Evolutionary conservation across 208 protist genomes (phyloP), one percentile per base, ranked within the genome.

Genomic region (Herpetomonas muscarum): DNA sequence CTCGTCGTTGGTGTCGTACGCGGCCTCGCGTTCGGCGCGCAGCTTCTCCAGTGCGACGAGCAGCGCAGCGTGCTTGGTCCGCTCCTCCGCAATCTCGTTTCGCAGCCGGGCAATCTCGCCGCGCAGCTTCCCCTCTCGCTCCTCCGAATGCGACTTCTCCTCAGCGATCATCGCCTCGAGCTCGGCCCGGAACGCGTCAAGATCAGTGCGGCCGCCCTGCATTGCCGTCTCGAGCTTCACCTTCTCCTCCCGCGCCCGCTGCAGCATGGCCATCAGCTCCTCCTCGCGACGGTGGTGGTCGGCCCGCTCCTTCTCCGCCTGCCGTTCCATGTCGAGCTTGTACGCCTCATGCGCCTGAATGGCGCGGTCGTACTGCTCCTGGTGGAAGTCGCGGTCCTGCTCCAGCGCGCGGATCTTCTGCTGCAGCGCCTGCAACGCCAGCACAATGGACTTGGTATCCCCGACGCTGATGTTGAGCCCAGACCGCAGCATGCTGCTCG

Each of bases 401-500:
- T 96, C 85, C 4, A 96, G 70, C 1, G 77, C 66, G 21, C 89
- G 79, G 44, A 96, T 96, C 61, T 96, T 96, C 49, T 80, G 70
- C 59, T 93, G 89, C 21, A 96, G 70, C 13, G 89, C 81, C 59
- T 93, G 89, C 21, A 96, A 70, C 0, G 89, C 89, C 19, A 96
- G 76, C 44, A 96, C 89, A 52, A 96, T 93, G 6, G 84, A 93
- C 56, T 91, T 91, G 13, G 89, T 96, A 69, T 96, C 89, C 0
- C 89, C 89, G 1, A 93, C 85, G 31, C 83, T 92, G 61, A 92
- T 91, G 63, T 81, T 91, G 19, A 95, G 66, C 17, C 85, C 85
- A 44, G 83, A 88, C 32, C 88, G 88, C 54, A 91, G 88, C 55
- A 92, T 55, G 49, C 87, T 93, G 52, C 85, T 94, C 10, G 58